Percentiles rank a stretch among this genome's conserved stretches.
phyloP scores from a whole-genome alignment of 805 yeast genomes.

The Cyberlindnera mississippiensis region DNA sequence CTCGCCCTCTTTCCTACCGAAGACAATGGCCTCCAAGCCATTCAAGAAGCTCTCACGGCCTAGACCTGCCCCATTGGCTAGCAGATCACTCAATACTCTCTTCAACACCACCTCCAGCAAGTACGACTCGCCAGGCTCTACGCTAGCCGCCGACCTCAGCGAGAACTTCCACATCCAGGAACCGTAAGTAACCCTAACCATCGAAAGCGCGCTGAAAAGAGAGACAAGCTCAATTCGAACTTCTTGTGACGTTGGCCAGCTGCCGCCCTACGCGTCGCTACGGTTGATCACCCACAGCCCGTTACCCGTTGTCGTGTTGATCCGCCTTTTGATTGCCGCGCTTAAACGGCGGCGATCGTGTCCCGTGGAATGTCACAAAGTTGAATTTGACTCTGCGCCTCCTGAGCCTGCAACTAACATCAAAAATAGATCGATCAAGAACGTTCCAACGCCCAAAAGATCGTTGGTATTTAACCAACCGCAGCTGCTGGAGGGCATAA shows the following conservation, averaged over 20 bases:
- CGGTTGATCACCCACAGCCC: too few species aligned
- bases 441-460: slow-evolving; percentile 20
- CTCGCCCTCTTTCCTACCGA: slow-evolving; percentile 26
- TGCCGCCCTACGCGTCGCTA: too few species aligned
- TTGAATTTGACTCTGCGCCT: background rate
- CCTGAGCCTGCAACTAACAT: slow-evolving; percentile 5
- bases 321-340: too few species aligned
- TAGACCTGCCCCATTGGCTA: slow-evolving; percentile 15
- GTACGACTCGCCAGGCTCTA: slow-evolving; percentile 36
- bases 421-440: slow-evolving; percentile 4
- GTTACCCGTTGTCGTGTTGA: too few species aligned
- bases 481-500: slow-evolving; percentile 7
- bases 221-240: too few species aligned
- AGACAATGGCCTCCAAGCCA: slow-evolving; percentile 11
- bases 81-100: slow-evolving; percentile 14
- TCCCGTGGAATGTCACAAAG: slow-evolving; percentile 2
- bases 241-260: too few species aligned
- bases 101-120: slow-evolving; percentile 18
- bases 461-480: slow-evolving; percentile 14
- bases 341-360: background rate
- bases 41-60: slow-evolving; percentile 18
- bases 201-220: background rate
- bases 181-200: slow-evolving; percentile 15
- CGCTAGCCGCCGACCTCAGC: slow-evolving; percentile 35
- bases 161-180: slow-evolving; percentile 34